Conservation (phyloP, 2,329 filamentous ascomycete species). For the Fusarium transvaalense region DNA sequence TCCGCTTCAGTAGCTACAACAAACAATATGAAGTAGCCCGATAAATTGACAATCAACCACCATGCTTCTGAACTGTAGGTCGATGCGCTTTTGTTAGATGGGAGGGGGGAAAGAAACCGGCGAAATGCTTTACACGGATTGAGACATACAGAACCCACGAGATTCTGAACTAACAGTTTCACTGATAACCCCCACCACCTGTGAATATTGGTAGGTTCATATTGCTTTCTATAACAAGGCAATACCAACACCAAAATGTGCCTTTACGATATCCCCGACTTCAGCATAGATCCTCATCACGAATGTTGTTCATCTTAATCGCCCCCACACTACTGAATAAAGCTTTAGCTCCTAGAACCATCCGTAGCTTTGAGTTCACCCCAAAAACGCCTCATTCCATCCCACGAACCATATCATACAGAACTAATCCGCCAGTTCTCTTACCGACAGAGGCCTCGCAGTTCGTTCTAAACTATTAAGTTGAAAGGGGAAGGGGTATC, state of each 20-base stretch:
- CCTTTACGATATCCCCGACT: slow-evolving; percentile 10
- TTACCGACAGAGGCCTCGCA: slow-evolving; percentile 30
- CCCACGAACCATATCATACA: slow-evolving; percentile 36
- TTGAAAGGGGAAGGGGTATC: slow-evolving; percentile 43
- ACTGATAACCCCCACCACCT: not conserved
- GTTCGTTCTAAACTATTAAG: slow-evolving; percentile 30
- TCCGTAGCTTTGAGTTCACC: slow-evolving; percentile 24
- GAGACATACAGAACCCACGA: not conserved
- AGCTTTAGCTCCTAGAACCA: slow-evolving; percentile 10
- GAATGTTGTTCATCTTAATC: slow-evolving; percentile 13
- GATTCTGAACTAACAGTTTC: slow-evolving; percentile 1
- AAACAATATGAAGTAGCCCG: not conserved
- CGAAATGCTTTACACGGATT: not conserved
- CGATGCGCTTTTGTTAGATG: not conserved
- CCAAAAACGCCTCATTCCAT: slow-evolving; percentile 41
- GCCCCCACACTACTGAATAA: slow-evolving; percentile 8
- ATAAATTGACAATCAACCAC: not conserved
- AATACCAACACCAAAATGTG: slow-evolving; percentile 14
- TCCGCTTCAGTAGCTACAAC: not conserved
- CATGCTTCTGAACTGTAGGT: not conserved
- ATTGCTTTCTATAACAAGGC: slow-evolving; percentile 16
- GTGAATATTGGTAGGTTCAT: not conserved
- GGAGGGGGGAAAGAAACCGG: no score
- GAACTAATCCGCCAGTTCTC: slow-evolving; percentile 28
- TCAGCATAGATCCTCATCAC: slow-evolving; percentile 23